Evolutionary conservation across 2,329 filamentous ascomycete species (phyloP), one percentile per base, ranked within the genome.

Genomic region (Calonectria pteridis): DNA sequence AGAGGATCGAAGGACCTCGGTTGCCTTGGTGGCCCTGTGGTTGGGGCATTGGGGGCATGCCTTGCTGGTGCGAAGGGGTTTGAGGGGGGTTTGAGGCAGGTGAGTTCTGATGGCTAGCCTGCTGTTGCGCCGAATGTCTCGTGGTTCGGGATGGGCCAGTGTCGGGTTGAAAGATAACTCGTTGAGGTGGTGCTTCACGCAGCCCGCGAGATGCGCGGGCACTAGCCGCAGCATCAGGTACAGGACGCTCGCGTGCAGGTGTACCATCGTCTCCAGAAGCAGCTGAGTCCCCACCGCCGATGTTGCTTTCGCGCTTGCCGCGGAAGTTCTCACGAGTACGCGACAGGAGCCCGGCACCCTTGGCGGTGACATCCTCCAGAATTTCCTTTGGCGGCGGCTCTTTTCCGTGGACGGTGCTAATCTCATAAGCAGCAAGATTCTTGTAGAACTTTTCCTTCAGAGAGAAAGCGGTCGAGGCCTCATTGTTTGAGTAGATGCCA

Each of bases 391-490:
- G 95, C 20, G 95, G 95, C 0, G 95, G 95, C 75, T 95, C 94
- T 84, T 94, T 92, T 68, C 92, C 90, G 85, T 96, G 94, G 51
- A 95, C 86, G 14, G 92, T 93, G 59, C 91, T 91, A 80, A 98
- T 97, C 84, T 98, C 95, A 84, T 94, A 98, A 2, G 95, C 95
- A 16, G 94, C 93, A 55, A 98, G 90, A 80, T 96, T 95, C 84
- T 95, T 96, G 87, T 97, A 97, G 86, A 97, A 98, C 75, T 94
- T 92, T 70, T 94, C 93, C 86, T 98, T 98, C 70, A 98, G 87
- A 73, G 94, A 91, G 85, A 97, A 98, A 18, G 95, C 95, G 73
- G 95, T 92, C n/a, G 95, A 94, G 9, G 95, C 90, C 75, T 94
- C 92, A 81, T 96, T 95, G 80, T 90, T 89, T 70, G 92, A 92